These are phyloP conservation scores for Tetracladium setigerum DNA, from an alignment of 495 filamentous ascomycete genomes.

Conservation along the genomic window DNA sequence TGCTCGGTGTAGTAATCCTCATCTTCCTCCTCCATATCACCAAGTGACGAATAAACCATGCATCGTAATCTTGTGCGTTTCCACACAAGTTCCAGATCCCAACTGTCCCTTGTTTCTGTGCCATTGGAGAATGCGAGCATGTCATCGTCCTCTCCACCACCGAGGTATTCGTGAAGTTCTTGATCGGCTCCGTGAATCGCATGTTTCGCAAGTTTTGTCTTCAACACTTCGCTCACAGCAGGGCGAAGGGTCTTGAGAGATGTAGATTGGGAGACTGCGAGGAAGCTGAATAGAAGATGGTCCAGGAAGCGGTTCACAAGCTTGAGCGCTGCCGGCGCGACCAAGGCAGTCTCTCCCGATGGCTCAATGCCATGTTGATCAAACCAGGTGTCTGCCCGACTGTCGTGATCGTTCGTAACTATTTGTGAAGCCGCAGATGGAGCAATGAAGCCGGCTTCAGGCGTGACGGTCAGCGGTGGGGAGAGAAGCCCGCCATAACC, in stretches of 20 bases:
- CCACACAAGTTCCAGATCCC: conserved; percentile 85
- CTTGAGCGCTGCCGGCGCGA: conserved; percentile 66
- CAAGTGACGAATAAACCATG: conserved; percentile 96
- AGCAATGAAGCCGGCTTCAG: conserved; percentile 83
- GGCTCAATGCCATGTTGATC: conserved; percentile 56
- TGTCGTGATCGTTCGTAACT: conserved; percentile 79
- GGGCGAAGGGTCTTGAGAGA: conserved; percentile 69
- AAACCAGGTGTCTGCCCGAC: conserved; percentile 56
- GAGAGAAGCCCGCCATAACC: conserved; percentile 44
- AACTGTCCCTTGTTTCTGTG: conserved; percentile 48
- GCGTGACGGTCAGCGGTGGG: conserved; percentile 58
- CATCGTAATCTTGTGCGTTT: conserved; percentile 84
- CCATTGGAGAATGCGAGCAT: conserved; percentile 44
- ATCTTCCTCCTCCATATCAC: conserved; percentile 96
- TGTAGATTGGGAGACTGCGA: conserved; percentile 75
- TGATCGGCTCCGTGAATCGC: conserved; percentile 85
- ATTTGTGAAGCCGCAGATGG: conserved; percentile 85
- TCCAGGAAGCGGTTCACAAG: conserved; percentile 92
- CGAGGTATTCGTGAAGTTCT: conserved; percentile 82
- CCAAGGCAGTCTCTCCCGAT: conserved; percentile 58
- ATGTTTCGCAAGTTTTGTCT: conserved; percentile 78
- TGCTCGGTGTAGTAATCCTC: conserved; percentile 78
- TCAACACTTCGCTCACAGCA: conserved; percentile 80
- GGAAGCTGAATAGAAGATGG: conserved; percentile 82
- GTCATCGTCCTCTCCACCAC: conserved; percentile 68